Conservation (phyloP, 2,329 filamentous ascomycete species). For the Juglanconis oblonga region DNA sequence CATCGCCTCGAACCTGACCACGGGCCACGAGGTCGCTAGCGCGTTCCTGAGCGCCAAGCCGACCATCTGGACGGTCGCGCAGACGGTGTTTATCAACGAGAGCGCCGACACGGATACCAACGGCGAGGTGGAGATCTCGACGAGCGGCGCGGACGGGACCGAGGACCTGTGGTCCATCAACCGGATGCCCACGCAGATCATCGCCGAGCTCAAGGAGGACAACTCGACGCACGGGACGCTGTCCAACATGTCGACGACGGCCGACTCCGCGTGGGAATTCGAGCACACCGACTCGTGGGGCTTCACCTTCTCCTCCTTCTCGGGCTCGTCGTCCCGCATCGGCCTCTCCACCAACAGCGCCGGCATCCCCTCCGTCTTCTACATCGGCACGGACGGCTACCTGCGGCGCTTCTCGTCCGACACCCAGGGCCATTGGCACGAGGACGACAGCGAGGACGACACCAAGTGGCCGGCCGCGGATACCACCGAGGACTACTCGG, state of each 20-base stretch:
- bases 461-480: not conserved
- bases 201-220: not conserved
- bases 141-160: not conserved
- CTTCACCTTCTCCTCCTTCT: not conserved
- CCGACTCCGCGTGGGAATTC: not conserved
- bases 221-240: not conserved
- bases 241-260: not conserved
- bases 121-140: not conserved
- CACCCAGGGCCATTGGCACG: not conserved
- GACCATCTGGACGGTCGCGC: not conserved
- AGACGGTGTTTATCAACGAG: not conserved
- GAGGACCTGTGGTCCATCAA: not conserved
- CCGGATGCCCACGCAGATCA: not conserved
- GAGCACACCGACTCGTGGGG: not conserved
- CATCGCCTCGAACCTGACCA: not conserved
- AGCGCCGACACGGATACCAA: not conserved
- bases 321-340: not conserved
- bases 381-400: not conserved
- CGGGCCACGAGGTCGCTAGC: not conserved
- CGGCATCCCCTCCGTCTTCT: not conserved
- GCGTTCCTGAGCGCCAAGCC: not conserved
- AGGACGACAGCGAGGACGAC: not conserved
- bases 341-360: not conserved
- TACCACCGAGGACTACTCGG: not conserved
- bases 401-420: not conserved